Base-by-base conservation (phyloP, 2,329 filamentous ascomycete genomes). In the Calonectria pseudoturangicola region DNA sequence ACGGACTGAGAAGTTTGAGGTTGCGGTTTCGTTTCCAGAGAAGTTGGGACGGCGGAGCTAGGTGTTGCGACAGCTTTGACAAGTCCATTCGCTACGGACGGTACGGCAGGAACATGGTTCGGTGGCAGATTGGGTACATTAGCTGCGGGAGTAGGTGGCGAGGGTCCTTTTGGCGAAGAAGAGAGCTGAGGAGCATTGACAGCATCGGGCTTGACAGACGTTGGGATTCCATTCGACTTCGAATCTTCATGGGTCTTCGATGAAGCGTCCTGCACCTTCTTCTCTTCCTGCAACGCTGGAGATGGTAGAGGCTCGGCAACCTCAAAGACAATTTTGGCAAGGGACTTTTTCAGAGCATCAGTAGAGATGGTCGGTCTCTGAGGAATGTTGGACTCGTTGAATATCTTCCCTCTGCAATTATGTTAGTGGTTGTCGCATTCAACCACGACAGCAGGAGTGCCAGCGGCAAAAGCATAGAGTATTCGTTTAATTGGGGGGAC, bases 371-470 rank as follows among this genome's bases (percentile, higher is more conserved):
- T 83, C 70, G 86, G 87, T 74, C 87, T 86, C 68, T 85, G 74
- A 63, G 90, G 90, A 71, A 92, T 88, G 78, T 85, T 88, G 63
- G 84, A 83, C 80, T 91, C 89, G 77, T 88, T 87, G 48, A 92
- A 83, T 71, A 83, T 85, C 75, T 82, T 84, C 67, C 82, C 82
- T 77, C 84, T 85, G 50, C 51, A 64, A n/a, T 48, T 36, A 25
- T 41, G 74, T 82, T 76, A 83, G 78, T 64, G 71, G 36, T 21
- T 25, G 43, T 75, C 73, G 65, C 50, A 74, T 62, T 54, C 43
- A 69, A 63, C 70, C 66, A 70, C 51, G 47, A 30, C 28, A 25
- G 50, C 72, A 73, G 77, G 79, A 69, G 66, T 76, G 76, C 71
- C 51, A 41, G 67, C 63, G 70, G 67, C 13, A 70, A 54, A 41